Conservation (phyloP, 495 filamentous ascomycete genomes). For the Immersiella caudata region DNA sequence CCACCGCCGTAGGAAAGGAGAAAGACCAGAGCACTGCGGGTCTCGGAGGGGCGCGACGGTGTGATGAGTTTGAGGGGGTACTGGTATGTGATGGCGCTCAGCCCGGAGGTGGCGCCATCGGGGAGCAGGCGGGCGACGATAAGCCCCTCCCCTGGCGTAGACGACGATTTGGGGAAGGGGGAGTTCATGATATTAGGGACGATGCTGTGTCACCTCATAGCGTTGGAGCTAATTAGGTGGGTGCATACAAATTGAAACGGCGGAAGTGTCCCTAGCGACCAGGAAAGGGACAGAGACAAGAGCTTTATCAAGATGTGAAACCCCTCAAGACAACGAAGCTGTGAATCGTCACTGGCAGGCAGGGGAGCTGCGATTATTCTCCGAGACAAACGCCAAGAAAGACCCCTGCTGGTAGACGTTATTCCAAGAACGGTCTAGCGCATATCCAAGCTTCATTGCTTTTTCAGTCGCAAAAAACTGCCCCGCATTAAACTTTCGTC, state of each 20-base stretch:
- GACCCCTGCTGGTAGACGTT: slow-evolving; percentile 1
- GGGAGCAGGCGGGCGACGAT: slow-evolving; percentile 75
- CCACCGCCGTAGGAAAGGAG: slow-evolving; percentile 95
- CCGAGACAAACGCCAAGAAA: neutral
- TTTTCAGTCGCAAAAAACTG: slow-evolving; percentile 14
- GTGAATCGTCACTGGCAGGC: neutral
- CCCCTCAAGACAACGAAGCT: neutral
- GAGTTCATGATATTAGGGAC: slow-evolving; percentile 45
- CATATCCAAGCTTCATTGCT: neutral
- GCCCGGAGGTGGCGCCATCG: slow-evolving; percentile 66
- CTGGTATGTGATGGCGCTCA: slow-evolving; percentile 79
- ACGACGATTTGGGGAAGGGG: slow-evolving; percentile 70
- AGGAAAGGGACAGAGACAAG: neutral
- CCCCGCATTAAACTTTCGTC: slow-evolving; percentile 25
- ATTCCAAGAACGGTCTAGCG: neutral
- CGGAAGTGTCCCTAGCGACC: neutral
- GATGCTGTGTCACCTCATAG: slow-evolving; percentile 25
- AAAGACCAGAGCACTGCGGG: slow-evolving; percentile 71
- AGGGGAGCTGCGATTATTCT: slow-evolving; percentile 5
- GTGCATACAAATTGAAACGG: neutral
- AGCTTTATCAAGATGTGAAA: neutral
- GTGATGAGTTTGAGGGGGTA: slow-evolving; percentile 95
- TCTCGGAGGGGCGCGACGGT: slow-evolving; percentile 53
- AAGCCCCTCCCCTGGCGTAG: slow-evolving; percentile 73
- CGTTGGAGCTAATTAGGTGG: neutral